Conservation (phyloP, 2,329 filamentous ascomycete genomes). For the Periconia macrospinosa region DNA sequence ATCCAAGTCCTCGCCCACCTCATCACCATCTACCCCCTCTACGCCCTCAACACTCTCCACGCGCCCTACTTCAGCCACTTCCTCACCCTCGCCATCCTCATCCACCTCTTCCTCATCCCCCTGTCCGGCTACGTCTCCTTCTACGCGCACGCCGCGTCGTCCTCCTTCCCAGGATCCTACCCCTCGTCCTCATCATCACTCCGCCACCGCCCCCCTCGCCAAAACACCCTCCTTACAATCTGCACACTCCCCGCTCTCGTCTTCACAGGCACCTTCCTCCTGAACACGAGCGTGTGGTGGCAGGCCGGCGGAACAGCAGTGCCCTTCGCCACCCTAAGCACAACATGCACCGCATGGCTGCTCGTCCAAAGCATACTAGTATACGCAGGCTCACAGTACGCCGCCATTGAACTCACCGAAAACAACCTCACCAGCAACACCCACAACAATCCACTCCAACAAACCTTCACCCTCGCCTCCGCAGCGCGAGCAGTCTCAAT, state of each 20-base stretch:
- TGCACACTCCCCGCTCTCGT: constrained; percentile 77
- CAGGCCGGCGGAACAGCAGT: constrained; percentile 87
- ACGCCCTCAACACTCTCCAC: constrained; percentile 77
- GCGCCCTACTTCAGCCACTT: constrained; percentile 90
- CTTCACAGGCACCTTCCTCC: constrained; percentile 73
- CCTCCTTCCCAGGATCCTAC: constrained; percentile 68
- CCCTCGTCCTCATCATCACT: constrained; percentile 17
- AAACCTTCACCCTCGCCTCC: too few relatives aligned
- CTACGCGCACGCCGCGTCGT: constrained; percentile 80
- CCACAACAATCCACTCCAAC: background rate
- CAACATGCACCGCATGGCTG: constrained; percentile 75
- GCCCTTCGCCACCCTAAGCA: constrained; percentile 77
- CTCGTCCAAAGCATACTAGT: constrained; percentile 85
- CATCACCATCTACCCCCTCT: constrained; percentile 62
- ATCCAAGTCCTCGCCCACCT: constrained; percentile 77
- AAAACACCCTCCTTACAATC: constrained; percentile 75
- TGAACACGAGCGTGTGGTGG: constrained; percentile 89
- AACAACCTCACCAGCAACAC: background rate
- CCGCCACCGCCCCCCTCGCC: constrained; percentile 35
- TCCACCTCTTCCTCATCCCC: constrained; percentile 80
- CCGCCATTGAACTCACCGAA: background rate
- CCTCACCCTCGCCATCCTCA: constrained; percentile 77
- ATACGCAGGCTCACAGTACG: constrained; percentile 74
- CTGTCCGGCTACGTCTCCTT: constrained; percentile 89
- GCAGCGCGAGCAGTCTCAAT: too few relatives aligned